Base-by-base conservation (phyloP, 78 protist species). In the Tieghemostelium lacteum region DNA sequence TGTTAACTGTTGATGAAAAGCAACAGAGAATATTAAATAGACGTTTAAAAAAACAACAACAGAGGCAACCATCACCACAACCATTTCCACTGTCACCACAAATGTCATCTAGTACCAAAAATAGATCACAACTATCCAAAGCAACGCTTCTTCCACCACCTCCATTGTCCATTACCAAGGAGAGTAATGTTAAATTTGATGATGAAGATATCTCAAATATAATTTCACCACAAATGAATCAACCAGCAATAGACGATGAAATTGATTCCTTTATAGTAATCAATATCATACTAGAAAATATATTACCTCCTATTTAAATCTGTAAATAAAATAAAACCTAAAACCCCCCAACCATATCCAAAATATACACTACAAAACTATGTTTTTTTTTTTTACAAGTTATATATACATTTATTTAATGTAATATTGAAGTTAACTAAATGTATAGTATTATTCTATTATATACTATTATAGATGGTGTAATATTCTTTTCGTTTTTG, bases 91-190 rank as follows among this genome's bases (percentile, higher is more conserved):
- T n/a, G 4, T n/a, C 24, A n/a, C 24, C 63, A 4, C 6, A 5
- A 57, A 5, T 16, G 5, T 57, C 63, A 57, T n/a, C 63, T 5
- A 16, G 17, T 57, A 7, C 10, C 6, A 45, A 45, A 45, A 6
- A 6, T 14, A 45, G 52, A 45, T 45, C 52, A 14, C 52, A 45
- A 45, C 52, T 45, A 14, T 45, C 73, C 64, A 58, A 83, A 45
- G 91, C 91, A 42, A 83, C 91, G 8, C n/a, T 60, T 34, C 66
- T 83, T 12, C 91, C 78, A 5, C 91, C 91, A 3, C 91, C 91
- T 2, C 91, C 91, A 31, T 69, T 83, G 20, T 61, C 63, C 22
- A 69, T 83, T 8, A 29, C 55, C 14, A 31, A 45, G 12, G 55
- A 67, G 29, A 65, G 50, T 29, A 71, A 31, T 20, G 88, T n/a